These are phyloP conservation scores for Camelina sativa DNA, from an alignment of 345 rosid species.

Conservation along the genomic window DNA sequence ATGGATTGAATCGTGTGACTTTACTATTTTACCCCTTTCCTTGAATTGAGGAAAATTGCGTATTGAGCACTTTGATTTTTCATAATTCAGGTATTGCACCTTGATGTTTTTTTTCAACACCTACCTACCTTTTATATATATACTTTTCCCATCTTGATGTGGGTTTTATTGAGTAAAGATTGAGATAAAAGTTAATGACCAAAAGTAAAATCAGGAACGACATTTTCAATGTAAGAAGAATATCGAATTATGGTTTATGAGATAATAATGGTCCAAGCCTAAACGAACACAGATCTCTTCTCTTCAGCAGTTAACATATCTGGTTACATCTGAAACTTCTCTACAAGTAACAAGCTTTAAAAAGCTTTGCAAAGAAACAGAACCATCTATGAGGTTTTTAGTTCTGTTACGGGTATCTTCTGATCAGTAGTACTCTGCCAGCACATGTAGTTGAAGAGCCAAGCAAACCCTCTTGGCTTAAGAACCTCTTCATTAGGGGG, in stretches of 20 bases:
- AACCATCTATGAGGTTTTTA: conserved; percentile 19
- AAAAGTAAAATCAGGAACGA: conserved; percentile 17
- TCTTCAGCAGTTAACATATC: conserved; percentile 24
- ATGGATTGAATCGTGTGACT: background rate
- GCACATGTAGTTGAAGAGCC: conserved; percentile 30
- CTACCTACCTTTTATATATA: background rate
- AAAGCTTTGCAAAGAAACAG: conserved; percentile 18
- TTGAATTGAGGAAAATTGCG: background rate
- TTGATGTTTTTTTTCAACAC: background rate
- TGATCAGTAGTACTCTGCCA: conserved; percentile 9
- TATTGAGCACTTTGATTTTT: background rate
- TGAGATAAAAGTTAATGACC: conserved; percentile 8
- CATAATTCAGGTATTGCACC: background rate
- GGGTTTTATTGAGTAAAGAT: background rate
- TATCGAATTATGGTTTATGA: conserved; percentile 10
- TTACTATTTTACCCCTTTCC: conserved; percentile 33
- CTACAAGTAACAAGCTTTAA: conserved; percentile 24
- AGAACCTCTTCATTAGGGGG: background rate
- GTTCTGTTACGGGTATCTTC: background rate
- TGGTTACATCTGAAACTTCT: conserved; percentile 28
- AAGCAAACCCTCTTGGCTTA: conserved; percentile 29
- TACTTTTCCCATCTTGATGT: too few species aligned
- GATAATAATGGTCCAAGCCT: conserved; percentile 19
- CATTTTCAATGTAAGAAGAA: background rate
- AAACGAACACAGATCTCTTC: conserved; percentile 5